These are phyloP conservation scores for Aspergillus bombycis DNA, from an alignment of 2,329 filamentous ascomycete genomes.

Conservation along the genomic window DNA sequence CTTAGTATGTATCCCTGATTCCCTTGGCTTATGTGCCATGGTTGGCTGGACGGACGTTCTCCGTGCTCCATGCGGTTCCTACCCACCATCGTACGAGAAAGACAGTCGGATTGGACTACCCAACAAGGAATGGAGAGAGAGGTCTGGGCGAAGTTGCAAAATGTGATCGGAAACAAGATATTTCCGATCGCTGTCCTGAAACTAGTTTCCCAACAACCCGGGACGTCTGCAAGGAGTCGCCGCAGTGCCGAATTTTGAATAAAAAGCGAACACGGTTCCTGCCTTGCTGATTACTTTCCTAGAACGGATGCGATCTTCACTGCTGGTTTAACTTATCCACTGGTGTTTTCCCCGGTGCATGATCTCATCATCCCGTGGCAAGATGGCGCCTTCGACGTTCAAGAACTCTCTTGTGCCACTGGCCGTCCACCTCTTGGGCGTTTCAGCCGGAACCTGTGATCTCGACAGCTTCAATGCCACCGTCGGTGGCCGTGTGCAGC, in stretches of 20 bases:
- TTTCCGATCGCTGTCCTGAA: not conserved
- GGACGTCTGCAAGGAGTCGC: not conserved
- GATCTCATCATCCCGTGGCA: slow-evolving; percentile 11
- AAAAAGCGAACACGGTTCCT: not conserved
- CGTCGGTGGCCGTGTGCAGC: slow-evolving; percentile 14
- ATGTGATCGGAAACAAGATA: not conserved
- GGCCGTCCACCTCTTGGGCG: slow-evolving; percentile 6
- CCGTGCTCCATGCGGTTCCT: not conserved
- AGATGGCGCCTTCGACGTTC: slow-evolving; percentile 11
- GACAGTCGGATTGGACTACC: not conserved
- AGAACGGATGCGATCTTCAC: slow-evolving; percentile 8
- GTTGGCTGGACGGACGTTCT: slow-evolving; percentile 1
- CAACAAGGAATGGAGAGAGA: not conserved
- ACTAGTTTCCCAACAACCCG: not conserved
- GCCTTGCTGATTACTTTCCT: not conserved
- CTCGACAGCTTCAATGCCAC: slow-evolving; percentile 14
- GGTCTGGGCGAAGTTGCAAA: not conserved
- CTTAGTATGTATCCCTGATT: not conserved
- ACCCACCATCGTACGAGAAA: not conserved
- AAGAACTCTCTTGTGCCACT: slow-evolving; percentile 4
- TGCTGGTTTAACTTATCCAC: not conserved
- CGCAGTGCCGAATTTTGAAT: not conserved
- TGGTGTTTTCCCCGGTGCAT: not conserved
- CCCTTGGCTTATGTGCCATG: not conserved
- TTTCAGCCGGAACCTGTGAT: slow-evolving; percentile 3